These are phyloP conservation scores for Phlyctochytrium bullatum DNA, from an alignment of 192 early-diverging fungal genomes.

Conservation along the genomic window DNA sequence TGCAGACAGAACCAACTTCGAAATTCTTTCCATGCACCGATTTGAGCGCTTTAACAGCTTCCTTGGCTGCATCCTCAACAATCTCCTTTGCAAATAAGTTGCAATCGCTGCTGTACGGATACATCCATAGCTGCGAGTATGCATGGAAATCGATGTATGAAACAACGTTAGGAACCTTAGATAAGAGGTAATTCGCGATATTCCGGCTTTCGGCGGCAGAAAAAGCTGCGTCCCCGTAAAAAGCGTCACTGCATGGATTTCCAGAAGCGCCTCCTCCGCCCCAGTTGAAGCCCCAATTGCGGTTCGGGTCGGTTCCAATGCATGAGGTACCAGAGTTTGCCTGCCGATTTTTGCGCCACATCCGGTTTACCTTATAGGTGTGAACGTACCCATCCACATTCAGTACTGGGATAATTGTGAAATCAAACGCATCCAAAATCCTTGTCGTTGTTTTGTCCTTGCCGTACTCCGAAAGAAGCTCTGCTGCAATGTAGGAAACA, in stretches of 20 bases:
- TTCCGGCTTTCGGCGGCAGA: constrained; percentile 44
- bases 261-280: constrained; percentile 45
- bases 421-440: constrained; percentile 49
- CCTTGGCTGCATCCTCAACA: constrained; percentile 34
- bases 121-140: constrained; percentile 64
- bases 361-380: constrained; percentile 51
- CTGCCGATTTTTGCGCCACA: constrained; percentile 33
- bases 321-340: constrained; percentile 50
- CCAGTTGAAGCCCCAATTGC: constrained; percentile 62
- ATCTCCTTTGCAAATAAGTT: constrained; percentile 43
- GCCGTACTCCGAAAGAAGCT: constrained; percentile 46
- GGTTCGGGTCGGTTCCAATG: constrained; percentile 62
- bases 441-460: constrained; percentile 43
- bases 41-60: constrained; percentile 53
- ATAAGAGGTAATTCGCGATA: constrained; percentile 51
- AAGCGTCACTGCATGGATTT: constrained; percentile 62
- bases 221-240: constrained; percentile 52
- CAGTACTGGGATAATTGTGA: constrained; percentile 58
- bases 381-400: constrained; percentile 66
- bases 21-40: constrained; percentile 56
- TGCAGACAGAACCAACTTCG: constrained; percentile 56
- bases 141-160: constrained; percentile 61
- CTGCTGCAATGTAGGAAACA: constrained; percentile 54
- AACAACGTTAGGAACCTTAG: constrained; percentile 32
- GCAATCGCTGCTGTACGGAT: constrained; percentile 59